phyloP scores from a whole-genome alignment of 495 filamentous ascomycete species.

The Corynascus novoguineensis region DNA sequence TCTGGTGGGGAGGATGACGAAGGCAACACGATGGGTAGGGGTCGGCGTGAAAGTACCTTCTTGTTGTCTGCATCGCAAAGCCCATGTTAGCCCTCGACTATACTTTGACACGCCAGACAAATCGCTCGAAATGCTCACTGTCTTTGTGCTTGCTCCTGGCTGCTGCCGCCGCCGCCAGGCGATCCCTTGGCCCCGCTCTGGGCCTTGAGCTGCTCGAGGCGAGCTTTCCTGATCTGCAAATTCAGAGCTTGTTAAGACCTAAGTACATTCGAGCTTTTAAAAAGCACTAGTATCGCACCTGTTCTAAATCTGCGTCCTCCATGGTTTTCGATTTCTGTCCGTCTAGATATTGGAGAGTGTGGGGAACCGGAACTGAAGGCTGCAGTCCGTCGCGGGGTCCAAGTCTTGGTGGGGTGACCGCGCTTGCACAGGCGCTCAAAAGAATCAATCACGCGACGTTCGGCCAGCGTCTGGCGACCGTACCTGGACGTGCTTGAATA shows the following conservation, averaged over 20 bases:
- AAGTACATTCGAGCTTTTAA: not conserved
- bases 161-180: conserved; percentile 45
- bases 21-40: not conserved
- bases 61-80: conserved; percentile 48
- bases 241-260: not conserved
- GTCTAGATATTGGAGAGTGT: not conserved
- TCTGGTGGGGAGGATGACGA: not conserved
- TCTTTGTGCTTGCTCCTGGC: conserved; percentile 53
- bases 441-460: too few relatives aligned
- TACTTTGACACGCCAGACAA: not conserved
- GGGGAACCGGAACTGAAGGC: conserved; percentile 4
- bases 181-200: conserved; percentile 47
- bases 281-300: conserved; percentile 46
- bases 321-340: conserved; percentile 37
- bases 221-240: conserved; percentile 74
- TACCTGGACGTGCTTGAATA: too few relatives aligned
- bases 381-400: conserved; percentile 1
- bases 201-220: conserved; percentile 83
- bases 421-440: too few relatives aligned
- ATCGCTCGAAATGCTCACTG: conserved; percentile 47
- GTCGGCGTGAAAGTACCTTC: conserved; percentile 46
- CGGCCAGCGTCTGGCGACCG: too few relatives aligned
- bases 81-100: not conserved
- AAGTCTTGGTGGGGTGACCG: conserved; percentile 4
- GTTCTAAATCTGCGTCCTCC: conserved; percentile 83